Conservation (phyloP, 306 rosid species). For the Quercus robur region DNA sequence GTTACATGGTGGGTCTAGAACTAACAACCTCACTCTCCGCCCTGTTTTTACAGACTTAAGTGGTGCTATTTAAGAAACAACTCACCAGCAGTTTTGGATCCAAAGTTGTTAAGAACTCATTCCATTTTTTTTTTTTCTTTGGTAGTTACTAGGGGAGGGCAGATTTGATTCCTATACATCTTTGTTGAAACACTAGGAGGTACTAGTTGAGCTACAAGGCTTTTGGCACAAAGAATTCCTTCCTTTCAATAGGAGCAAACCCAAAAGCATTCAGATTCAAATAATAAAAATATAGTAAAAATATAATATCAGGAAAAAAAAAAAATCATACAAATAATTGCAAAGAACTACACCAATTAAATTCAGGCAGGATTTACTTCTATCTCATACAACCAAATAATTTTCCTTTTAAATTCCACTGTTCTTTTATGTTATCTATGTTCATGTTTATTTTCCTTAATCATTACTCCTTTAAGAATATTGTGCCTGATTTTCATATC, state of each 20-base stretch:
- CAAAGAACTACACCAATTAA: neutral
- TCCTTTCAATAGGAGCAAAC: neutral
- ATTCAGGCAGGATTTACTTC: neutral
- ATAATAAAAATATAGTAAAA: neutral
- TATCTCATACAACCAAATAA: neutral
- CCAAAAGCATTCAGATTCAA: neutral
- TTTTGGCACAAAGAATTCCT: neutral
- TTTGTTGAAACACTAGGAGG: too few species aligned
- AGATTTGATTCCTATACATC: too few species aligned
- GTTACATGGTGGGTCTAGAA: neutral
- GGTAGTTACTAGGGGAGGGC: too few species aligned
- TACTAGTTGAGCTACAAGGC: too few species aligned
- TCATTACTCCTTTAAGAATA: too few species aligned
- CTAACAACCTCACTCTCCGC: neutral
- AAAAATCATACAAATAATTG: neutral
- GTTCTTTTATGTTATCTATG: neutral
- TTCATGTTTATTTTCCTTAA: neutral
- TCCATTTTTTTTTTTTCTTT: neutral
- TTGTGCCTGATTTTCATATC: too few species aligned
- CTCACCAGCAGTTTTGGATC: neutral
- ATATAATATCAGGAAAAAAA: too few species aligned
- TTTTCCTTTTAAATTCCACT: neutral
- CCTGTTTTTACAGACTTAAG: neutral
- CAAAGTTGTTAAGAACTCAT: neutral
- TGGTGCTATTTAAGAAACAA: neutral